Evolutionary conservation across 106 monocot species (phyloP).

Genomic region (Dioscorea zingiberensis): DNA sequence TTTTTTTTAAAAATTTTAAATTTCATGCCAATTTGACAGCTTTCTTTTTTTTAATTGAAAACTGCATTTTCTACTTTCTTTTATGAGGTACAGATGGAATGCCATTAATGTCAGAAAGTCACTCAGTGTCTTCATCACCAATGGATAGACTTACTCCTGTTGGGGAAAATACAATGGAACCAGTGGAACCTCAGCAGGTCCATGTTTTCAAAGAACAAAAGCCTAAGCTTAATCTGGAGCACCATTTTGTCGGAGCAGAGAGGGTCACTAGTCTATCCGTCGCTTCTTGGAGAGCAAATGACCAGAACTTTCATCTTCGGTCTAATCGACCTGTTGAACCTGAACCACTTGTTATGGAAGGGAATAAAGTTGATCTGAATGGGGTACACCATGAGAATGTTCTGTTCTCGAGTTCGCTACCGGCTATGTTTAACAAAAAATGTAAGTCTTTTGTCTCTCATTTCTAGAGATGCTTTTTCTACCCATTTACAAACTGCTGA

Average conservation of each 20-base stretch:
- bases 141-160: conserved; percentile 23
- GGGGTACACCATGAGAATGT: conserved; percentile 28
- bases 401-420: conserved; percentile 53
- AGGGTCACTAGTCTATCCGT: conserved; percentile 3
- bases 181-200: conserved; percentile 11
- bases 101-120: conserved; percentile 31
- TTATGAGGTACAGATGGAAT: conserved; percentile 26
- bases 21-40: too few relatives aligned
- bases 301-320: conserved; percentile 9
- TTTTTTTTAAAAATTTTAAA: too few relatives aligned
- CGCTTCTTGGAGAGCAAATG: conserved; percentile 15
- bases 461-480: neutral
- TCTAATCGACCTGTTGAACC: conserved; percentile 10
- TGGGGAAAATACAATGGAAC: conserved; percentile 17
- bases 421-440: conserved; percentile 36
- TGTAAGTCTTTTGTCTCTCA: conserved; percentile 19
- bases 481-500: neutral
- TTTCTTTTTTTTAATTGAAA: too few relatives aligned
- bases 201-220: conserved; percentile 24
- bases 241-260: conserved; percentile 18
- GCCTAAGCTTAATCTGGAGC: conserved; percentile 8
- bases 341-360: conserved; percentile 3
- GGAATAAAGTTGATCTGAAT: conserved; percentile 12
- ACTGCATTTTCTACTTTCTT: neutral
- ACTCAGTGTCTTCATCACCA: conserved; percentile 36